phyloP scores from a whole-genome alignment of 1,139 yeast species.

The Candida labiduridarum region DNA sequence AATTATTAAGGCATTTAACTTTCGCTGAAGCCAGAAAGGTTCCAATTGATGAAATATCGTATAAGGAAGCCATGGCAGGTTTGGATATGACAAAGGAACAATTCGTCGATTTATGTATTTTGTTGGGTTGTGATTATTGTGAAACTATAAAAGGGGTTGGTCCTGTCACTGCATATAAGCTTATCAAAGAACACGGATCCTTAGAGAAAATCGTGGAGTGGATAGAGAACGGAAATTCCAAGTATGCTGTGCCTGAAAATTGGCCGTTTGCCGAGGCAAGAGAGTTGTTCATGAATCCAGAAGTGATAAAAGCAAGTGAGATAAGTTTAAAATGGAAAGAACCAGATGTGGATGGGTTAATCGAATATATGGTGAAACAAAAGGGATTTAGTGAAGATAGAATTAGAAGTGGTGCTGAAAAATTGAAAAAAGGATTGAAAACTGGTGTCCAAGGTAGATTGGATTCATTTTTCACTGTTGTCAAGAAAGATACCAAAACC shows the following conservation, averaged over 20 bases:
- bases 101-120: constrained; percentile 87
- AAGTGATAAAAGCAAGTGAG: constrained; percentile 62
- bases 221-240: constrained; percentile 58
- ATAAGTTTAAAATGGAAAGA: constrained; percentile 75
- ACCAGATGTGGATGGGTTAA: constrained; percentile 76
- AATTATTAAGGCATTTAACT: constrained; percentile 81
- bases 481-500: constrained; percentile 50
- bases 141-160: constrained; percentile 95
- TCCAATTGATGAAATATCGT: constrained; percentile 85
- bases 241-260: constrained; percentile 85
- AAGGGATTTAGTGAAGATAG: constrained; percentile 94
- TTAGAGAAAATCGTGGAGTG: constrained; percentile 75
- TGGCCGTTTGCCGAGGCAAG: constrained; percentile 95
- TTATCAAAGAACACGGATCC: constrained; percentile 82
- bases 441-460: constrained; percentile 88
- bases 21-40: constrained; percentile 92
- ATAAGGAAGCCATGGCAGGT: constrained; percentile 70
- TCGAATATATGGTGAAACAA: constrained; percentile 69
- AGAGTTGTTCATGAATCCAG: constrained; percentile 79
- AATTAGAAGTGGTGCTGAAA: constrained; percentile 82
- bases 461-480: constrained; percentile 85
- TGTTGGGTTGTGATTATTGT: constrained; percentile 96
- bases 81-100: constrained; percentile 70
- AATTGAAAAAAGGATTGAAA: constrained; percentile 80
- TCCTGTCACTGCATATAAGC: constrained; percentile 88